Conservation (phyloP, 208 protist species). For the Vickermania ingenoplastis region DNA sequence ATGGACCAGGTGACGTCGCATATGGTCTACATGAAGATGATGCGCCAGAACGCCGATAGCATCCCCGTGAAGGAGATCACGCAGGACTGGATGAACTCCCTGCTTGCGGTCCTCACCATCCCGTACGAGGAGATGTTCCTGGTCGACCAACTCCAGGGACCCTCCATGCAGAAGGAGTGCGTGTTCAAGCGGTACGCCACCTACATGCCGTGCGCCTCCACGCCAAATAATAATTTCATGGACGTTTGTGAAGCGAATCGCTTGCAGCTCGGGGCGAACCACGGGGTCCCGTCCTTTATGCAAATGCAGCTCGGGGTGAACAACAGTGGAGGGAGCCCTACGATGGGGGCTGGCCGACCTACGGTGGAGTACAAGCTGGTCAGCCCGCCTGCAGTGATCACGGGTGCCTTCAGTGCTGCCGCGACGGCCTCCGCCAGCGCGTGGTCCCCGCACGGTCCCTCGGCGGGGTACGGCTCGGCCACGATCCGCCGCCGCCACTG, state of each 20-base stretch:
- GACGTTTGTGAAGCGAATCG: slow-evolving; percentile 2
- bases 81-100: slow-evolving; percentile 40
- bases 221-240: neutral
- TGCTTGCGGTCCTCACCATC: slow-evolving; percentile 34
- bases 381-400: neutral
- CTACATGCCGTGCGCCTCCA: neutral
- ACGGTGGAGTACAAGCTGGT: neutral
- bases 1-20: slow-evolving; percentile 28
- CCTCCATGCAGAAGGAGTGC: neutral
- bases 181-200: neutral
- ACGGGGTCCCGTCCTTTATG: too few relatives aligned
- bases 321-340: too few relatives aligned
- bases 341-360: neutral
- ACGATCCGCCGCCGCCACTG: too few relatives aligned
- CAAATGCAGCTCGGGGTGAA: too few relatives aligned
- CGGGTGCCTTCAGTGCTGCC: neutral
- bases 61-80: slow-evolving; percentile 55
- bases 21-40: slow-evolving; percentile 48
- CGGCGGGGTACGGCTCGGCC: neutral
- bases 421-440: neutral
- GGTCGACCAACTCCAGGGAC: neutral
- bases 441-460: neutral
- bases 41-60: slow-evolving; percentile 50
- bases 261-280: neutral
- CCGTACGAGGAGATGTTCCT: slow-evolving; percentile 26